phyloP scores from a whole-genome alignment of 2,329 filamentous ascomycete genomes.

The Sphaerulina musiva region DNA sequence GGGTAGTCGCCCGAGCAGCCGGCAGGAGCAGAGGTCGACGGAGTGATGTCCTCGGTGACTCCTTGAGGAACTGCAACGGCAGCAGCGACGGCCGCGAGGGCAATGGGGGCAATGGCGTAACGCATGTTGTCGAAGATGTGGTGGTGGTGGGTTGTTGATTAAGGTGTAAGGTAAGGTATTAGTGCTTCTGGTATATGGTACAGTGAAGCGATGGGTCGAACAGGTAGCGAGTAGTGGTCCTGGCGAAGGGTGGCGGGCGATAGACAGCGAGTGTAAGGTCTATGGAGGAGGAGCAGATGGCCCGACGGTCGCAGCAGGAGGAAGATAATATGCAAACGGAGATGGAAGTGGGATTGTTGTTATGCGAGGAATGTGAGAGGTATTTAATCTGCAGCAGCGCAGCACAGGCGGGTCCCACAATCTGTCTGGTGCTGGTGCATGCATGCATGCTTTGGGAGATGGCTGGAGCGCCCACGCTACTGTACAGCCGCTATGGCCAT shows the following conservation, averaged over 20 bases:
- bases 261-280: slow-evolving; percentile 29
- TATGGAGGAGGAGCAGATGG: slow-evolving; percentile 11
- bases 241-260: slow-evolving; percentile 15
- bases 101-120: slow-evolving; percentile 37
- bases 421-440: slow-evolving; percentile 6
- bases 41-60: slow-evolving; percentile 41
- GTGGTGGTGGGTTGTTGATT: not conserved
- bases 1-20: slow-evolving; percentile 49
- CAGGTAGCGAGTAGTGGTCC: slow-evolving; percentile 18
- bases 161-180: slow-evolving; percentile 6
- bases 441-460: slow-evolving; percentile 1
- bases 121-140: slow-evolving; percentile 28
- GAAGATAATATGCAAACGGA: slow-evolving; percentile 15
- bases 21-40: slow-evolving; percentile 44
- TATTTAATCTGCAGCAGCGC: slow-evolving; percentile 18
- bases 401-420: slow-evolving; percentile 10
- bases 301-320: slow-evolving; percentile 18
- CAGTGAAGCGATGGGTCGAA: slow-evolving; percentile 16
- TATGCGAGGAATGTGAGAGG: slow-evolving; percentile 20
- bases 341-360: slow-evolving; percentile 19
- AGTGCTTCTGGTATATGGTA: slow-evolving; percentile 23
- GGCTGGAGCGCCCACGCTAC: slow-evolving; percentile 10
- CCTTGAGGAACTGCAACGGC: slow-evolving; percentile 34
- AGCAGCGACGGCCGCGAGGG: slow-evolving; percentile 39
- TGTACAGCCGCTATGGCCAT: not conserved